Base-by-base conservation (phyloP, 768 basidiomycete genomes). In the Agaricus bisporus region DNA sequence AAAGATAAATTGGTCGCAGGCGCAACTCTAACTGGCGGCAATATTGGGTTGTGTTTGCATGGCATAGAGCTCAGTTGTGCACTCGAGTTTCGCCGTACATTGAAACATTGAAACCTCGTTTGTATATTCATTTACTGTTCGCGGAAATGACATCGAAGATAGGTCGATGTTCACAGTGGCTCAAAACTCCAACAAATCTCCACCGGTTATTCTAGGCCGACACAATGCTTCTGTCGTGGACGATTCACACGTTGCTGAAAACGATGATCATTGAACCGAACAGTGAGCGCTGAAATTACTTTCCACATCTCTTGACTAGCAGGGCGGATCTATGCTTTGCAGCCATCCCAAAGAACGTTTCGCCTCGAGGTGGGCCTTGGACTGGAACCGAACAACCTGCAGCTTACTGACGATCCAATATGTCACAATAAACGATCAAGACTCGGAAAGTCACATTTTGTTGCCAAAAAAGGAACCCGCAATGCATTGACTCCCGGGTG, bases 401-500 rank as follows among this genome's bases (percentile, higher is more conserved):
- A 29, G 22, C 26, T 15, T 26, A 45, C 25, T 51, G 45, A 52
- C 50, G 49, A 56, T n/a, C n/a, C n/a, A n/a, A n/a, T n/a, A n/a
- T n/a, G n/a, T n/a, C n/a, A 32, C 22, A 35, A 28, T 39, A 38
- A 6, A 22, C 37, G 15, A 26, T 35, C 41, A 44, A 39, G 48
- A 25, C 44, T 61, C 60, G 63, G 60, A 50, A 62, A 61, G 49
- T 60, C 49, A 58, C 62, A 41, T 28, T 57, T 14, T 54, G 53
- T 46, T 32, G 51, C 9, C 63, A 63, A 60, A 59, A 55, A 62
- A 55, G 56, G 46, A n/a, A 29, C 53, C 59, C 65, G 63, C 63
- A 22, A 44, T 41, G 48, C 43, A 32, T 10, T 28, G 39, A 53
- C 9, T 41, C 45, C 60, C 60, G 60, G 60, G 56, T 61, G 60